Evolutionary conservation across 2,329 filamentous ascomycete genomes (phyloP).

Genomic region (Scedosporium apiospermum): DNA sequence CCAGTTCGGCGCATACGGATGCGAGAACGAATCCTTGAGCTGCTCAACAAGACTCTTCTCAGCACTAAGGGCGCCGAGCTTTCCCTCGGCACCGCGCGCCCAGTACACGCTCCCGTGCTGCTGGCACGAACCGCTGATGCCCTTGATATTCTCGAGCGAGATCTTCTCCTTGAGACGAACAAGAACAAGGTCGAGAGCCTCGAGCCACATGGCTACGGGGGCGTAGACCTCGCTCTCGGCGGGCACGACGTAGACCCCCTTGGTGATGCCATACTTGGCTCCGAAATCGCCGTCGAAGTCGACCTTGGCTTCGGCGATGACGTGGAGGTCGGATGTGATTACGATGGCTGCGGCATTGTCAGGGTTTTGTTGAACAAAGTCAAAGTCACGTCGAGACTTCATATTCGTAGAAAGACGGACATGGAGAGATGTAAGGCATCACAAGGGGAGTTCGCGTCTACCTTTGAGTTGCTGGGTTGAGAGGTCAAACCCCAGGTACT

Average conservation of each 20-base stretch:
- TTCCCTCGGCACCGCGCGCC: conserved; percentile 57
- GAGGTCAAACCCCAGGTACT: conserved; percentile 90
- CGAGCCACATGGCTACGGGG: conserved; percentile 88
- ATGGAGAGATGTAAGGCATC: neutral
- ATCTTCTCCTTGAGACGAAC: conserved; percentile 54
- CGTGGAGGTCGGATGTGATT: conserved; percentile 71
- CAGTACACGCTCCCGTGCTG: conserved; percentile 98
- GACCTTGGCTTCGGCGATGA: conserved; percentile 78
- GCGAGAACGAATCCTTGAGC: conserved; percentile 63
- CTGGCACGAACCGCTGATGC: conserved; percentile 86
- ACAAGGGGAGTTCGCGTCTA: conserved; percentile 18
- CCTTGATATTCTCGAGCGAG: conserved; percentile 65
- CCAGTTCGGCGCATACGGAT: conserved; percentile 91
- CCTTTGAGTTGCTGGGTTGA: conserved; percentile 97
- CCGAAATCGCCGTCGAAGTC: conserved; percentile 84
- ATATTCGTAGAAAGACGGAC: neutral
- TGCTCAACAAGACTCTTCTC: conserved; percentile 60
- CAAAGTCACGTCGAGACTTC: neutral
- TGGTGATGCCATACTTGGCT: conserved; percentile 66
- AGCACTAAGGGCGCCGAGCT: conserved; percentile 53
- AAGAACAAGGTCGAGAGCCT: conserved; percentile 81
- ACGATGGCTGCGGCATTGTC: conserved; percentile 54
- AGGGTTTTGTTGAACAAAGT: neutral
- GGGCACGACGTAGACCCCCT: conserved; percentile 79
- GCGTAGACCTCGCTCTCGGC: conserved; percentile 83